These are phyloP conservation scores for Candida glucosophila DNA, from an alignment of 1,139 yeast genomes.

Conservation along the genomic window DNA sequence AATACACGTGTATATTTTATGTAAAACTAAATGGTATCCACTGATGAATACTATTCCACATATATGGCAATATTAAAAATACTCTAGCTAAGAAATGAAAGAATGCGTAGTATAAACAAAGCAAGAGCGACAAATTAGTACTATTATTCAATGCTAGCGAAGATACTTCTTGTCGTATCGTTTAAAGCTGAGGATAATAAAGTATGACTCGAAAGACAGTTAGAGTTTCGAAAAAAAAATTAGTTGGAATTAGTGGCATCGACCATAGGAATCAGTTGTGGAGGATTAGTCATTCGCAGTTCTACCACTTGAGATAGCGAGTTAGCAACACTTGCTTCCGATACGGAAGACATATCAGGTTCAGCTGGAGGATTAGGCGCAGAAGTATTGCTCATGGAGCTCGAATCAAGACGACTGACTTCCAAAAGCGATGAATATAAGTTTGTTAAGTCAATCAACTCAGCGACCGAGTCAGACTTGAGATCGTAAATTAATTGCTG, in stretches of 20 bases:
- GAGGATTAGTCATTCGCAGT: conserved; percentile 8
- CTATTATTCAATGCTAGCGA: too few species aligned
- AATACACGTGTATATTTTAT: too few species aligned
- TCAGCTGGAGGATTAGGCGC: conserved; percentile 4
- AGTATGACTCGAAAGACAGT: too few species aligned
- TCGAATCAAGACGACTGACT: conserved; percentile 26
- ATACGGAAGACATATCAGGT: conserved; percentile 8
- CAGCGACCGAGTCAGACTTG: conserved; percentile 38
- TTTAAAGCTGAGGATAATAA: too few species aligned
- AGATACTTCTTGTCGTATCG: too few species aligned
- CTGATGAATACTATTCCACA: too few species aligned
- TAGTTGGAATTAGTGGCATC: conserved; percentile 2
- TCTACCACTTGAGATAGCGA: conserved; percentile 13
- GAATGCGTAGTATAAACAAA: too few species aligned
- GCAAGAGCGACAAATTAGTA: too few species aligned
- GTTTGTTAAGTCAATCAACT: conserved; percentile 37
- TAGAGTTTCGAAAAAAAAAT: too few species aligned
- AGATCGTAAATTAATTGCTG: conserved; percentile 45
- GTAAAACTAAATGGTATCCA: too few species aligned
- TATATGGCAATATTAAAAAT: too few species aligned
- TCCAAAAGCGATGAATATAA: conserved; percentile 40
- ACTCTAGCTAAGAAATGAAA: too few species aligned
- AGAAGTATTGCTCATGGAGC: conserved; percentile 3
- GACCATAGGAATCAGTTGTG: conserved; percentile 2
- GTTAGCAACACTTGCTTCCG: conserved; percentile 12